A percentile compares a stretch with the other conserved stretches of the same genome.
phyloP scores from a whole-genome alignment of 208 protist species.

The Crithidia sp. region DNA sequence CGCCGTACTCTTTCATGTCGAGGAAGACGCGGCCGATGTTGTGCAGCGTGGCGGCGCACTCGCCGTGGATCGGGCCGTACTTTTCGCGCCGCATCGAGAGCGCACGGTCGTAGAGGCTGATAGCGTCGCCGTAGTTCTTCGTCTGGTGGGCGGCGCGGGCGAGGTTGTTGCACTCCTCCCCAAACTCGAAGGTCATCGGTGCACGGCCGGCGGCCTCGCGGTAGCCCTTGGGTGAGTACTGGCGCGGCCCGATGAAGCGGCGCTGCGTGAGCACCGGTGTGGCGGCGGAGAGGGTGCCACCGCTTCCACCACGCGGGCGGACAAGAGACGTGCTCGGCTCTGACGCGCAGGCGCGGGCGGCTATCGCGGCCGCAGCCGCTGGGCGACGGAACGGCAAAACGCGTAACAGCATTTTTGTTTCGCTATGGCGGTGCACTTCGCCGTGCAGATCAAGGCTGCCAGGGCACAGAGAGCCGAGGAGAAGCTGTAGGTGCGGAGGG shows the following conservation, averaged over 20 bases:
- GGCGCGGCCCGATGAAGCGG: slow-evolving; percentile 74
- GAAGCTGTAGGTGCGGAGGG: no score
- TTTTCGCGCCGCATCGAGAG: slow-evolving; percentile 84
- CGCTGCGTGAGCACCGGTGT: slow-evolving; percentile 23
- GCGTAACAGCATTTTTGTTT: slow-evolving; percentile 10
- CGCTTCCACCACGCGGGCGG: slow-evolving; percentile 3
- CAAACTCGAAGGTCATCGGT: slow-evolving; percentile 88
- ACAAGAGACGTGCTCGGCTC: background rate
- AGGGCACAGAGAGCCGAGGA: no score
- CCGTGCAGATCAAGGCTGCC: no score
- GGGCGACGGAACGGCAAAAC: no score
- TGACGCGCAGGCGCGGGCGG: background rate
- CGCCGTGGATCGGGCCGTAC: slow-evolving; percentile 80
- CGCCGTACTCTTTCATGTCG: slow-evolving; percentile 90
- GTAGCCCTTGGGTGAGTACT: slow-evolving; percentile 86
- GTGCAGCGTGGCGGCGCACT: slow-evolving; percentile 86
- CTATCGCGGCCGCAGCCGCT: background rate
- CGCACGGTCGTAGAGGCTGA: slow-evolving; percentile 83
- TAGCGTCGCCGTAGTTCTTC: slow-evolving; percentile 91
- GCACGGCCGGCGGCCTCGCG: slow-evolving; percentile 81
- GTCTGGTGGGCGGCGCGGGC: slow-evolving; percentile 84
- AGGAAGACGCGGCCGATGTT: slow-evolving; percentile 90
- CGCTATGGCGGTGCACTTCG: no score
- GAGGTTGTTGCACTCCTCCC: slow-evolving; percentile 85
- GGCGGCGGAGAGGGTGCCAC: background rate